Evolutionary conservation across 140 eudicot genomes (phyloP).

Genomic region (Anethum foeniculum): DNA sequence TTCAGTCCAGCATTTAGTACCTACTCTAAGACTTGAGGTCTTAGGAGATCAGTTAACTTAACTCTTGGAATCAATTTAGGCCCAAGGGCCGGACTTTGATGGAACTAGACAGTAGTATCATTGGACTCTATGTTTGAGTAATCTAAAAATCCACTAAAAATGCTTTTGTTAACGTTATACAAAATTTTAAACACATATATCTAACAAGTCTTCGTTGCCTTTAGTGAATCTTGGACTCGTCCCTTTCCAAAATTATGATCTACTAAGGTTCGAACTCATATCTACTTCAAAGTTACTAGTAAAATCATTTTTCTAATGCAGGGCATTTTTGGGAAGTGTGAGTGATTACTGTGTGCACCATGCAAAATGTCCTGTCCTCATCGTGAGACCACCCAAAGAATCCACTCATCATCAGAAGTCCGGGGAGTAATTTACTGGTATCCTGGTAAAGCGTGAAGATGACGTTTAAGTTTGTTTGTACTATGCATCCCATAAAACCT

Average conservation of each 20-base stretch:
- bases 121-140: background rate
- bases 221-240: background rate
- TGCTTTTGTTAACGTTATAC: background rate
- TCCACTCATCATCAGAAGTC: conserved; percentile 17
- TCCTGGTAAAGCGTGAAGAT: background rate
- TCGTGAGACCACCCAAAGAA: conserved; percentile 53
- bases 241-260: too few species aligned
- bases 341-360: conserved; percentile 70
- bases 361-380: conserved; percentile 60
- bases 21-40: background rate
- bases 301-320: conserved; percentile 10
- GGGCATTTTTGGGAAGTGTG: conserved; percentile 79
- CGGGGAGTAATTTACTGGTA: conserved; percentile 4
- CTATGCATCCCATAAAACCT: background rate
- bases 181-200: background rate
- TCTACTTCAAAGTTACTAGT: background rate
- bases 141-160: background rate
- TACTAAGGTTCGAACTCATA: too few species aligned
- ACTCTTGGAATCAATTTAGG: too few species aligned
- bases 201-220: background rate
- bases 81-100: background rate
- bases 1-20: too few species aligned
- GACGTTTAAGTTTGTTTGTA: background rate
- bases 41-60: background rate
- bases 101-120: background rate